Conservation (phyloP, 1,284 basidiomycete genomes). For the Trametes polyzona region DNA sequence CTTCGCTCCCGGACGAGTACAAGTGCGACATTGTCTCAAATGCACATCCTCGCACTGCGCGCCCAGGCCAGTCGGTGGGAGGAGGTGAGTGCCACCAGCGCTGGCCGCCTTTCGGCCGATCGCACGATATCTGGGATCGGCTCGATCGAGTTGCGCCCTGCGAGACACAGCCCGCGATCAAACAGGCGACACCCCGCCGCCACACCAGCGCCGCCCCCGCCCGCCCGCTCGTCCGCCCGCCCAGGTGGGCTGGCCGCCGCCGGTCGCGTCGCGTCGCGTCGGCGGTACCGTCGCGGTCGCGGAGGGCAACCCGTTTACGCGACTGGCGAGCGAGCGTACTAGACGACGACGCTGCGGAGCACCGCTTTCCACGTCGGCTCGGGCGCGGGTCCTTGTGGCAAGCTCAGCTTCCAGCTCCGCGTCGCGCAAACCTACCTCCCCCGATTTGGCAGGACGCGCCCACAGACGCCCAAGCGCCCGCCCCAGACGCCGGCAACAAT, state of each 20-base stretch:
- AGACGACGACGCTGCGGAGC: background rate
- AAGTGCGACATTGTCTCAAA: too few relatives aligned
- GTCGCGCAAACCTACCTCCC: conserved; percentile 1
- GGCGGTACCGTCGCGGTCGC: background rate
- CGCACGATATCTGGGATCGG: background rate
- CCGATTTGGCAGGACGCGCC: conserved; percentile 3
- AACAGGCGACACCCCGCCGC: background rate
- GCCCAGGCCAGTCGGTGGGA: background rate
- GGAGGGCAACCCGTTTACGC: background rate
- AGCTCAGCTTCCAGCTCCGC: conserved; percentile 23
- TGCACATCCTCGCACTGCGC: background rate
- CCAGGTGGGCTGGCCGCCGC: background rate
- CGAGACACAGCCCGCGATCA: background rate
- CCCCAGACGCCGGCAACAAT: background rate
- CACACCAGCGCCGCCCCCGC: background rate
- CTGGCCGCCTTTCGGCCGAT: too few relatives aligned
- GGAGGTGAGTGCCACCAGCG: background rate
- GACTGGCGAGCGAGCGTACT: background rate
- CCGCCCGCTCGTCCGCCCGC: background rate
- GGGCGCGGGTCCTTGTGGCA: conserved; percentile 6
- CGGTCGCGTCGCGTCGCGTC: background rate
- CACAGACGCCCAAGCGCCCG: background rate
- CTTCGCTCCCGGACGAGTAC: too few relatives aligned
- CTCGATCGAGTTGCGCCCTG: background rate
- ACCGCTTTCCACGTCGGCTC: conserved; percentile 14